Base-by-base conservation (phyloP, 2,329 filamentous ascomycete genomes). In the Thelonectria rubi region DNA sequence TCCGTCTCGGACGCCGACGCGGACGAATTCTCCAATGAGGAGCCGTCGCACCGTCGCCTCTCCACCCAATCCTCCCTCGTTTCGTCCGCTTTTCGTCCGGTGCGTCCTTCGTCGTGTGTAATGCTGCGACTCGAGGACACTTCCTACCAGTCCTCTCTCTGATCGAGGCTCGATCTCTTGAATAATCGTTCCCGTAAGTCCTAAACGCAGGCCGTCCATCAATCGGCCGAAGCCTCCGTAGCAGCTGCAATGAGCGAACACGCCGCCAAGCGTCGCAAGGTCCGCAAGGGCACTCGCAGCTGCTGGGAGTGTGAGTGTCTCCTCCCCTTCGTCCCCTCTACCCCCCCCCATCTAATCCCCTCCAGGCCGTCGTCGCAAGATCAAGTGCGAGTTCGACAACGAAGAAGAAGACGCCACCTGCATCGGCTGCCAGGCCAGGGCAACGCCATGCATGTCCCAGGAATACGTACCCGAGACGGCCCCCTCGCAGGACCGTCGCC, bases 241-340 rank as follows among this genome's bases (percentile, higher is more conserved):
- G 8, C 15, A 32, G 14, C 26, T 5, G 18, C 10, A 30, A 72
- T 72, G 69, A 30, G 57, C 21, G 68, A 71, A 34, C 60, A 58
- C 17, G 10, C 61, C 2, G 2, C 60, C 6, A 74, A 73, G 53
- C 65, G 66, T 3, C 73, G 73, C 32, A 84, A 79, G 63, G 55
- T 86, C 26, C 81, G 84, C 20, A 87, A 86, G 63, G 85, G 85
- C 24, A 87, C 85, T 0, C 79, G 78, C 49, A 86, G 84, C 61
- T 88, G 85, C 72, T 87, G 84, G 84, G 84, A 87, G 71, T 88
- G 85, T 80, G 80, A 82, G 74, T 61, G n/a, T 46, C 15, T 24
- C n/a, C 5, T 34, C 4, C 45, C 32, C 24, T 18, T 9, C 15
- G 17, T 17, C 18, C 52, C 10, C 45, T 11, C 46, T 8, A 10